Evolutionary conservation across 192 early-diverging fungal genomes (phyloP).

Genomic region (Gigaspora rosea): DNA sequence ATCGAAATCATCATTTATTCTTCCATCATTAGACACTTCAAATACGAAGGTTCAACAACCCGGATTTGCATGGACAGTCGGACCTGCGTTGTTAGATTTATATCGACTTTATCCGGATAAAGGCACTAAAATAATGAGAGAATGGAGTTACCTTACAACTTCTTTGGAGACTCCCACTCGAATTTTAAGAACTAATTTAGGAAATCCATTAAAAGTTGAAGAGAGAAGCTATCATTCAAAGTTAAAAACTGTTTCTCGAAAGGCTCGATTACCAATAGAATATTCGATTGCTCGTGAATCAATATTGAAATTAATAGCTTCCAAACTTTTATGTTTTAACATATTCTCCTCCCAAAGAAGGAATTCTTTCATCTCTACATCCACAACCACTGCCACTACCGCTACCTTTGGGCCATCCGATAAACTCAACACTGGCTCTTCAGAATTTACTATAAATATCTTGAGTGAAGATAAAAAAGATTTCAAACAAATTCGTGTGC

Average conservation of each 20-base stretch:
- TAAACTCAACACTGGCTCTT: too few relatives aligned
- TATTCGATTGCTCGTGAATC: too few relatives aligned
- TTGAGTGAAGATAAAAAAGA: too few relatives aligned
- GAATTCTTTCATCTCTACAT: not conserved
- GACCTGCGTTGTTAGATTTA: not conserved
- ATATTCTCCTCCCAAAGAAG: too few relatives aligned
- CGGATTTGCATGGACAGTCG: slow-evolving; percentile 8
- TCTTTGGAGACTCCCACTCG: not conserved
- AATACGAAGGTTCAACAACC: not conserved
- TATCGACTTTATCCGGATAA: slow-evolving; percentile 2
- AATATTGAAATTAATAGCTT: too few relatives aligned
- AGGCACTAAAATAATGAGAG: not conserved
- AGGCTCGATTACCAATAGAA: not conserved
- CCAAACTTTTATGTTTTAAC: not conserved
- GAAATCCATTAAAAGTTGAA: not conserved
- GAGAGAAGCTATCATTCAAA: not conserved
- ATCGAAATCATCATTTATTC: not conserved
- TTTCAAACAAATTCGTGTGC: not conserved
- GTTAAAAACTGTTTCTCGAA: not conserved
- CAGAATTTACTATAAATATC: too few relatives aligned
- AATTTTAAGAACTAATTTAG: slow-evolving; percentile 12
- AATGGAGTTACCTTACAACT: not conserved
- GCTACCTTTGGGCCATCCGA: not conserved
- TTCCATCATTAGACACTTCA: not conserved
- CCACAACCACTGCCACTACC: not conserved